phyloP scores from a whole-genome alignment of 1,139 yeast species.

The Protomyces inouyei region DNA sequence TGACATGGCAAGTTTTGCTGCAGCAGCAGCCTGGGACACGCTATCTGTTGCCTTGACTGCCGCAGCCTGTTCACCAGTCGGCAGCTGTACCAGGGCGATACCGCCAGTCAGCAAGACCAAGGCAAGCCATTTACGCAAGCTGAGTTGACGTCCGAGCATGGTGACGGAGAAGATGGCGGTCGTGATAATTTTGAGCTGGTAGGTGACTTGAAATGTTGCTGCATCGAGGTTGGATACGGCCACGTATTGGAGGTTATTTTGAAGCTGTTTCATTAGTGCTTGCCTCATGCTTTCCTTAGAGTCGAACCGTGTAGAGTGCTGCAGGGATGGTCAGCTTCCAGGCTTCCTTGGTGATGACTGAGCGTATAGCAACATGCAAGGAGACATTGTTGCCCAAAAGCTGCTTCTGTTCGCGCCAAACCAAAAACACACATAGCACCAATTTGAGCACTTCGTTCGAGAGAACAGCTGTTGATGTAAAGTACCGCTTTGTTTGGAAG shows the following conservation, averaged over 20 bases:
- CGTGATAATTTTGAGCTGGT: conserved; percentile 45
- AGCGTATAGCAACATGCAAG: conserved; percentile 29
- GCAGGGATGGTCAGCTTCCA: conserved; percentile 46
- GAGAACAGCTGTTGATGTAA: conserved; percentile 45
- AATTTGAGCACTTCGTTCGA: conserved; percentile 44
- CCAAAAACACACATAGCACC: conserved; percentile 37
- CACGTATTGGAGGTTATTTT: conserved; percentile 44
- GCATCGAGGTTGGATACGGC: conserved; percentile 46
- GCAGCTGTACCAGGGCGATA: conserved; percentile 44
- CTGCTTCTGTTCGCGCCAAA: conserved; percentile 26
- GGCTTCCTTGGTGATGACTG: conserved; percentile 41
- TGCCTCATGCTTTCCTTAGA: not conserved
- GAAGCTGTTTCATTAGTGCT: conserved; percentile 34
- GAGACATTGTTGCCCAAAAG: conserved; percentile 7
- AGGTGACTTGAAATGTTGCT: conserved; percentile 46
- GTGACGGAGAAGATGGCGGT: conserved; percentile 46
- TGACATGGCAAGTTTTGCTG: not conserved
- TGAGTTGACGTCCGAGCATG: conserved; percentile 40
- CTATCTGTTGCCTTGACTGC: not conserved
- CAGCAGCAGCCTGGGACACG: not conserved
- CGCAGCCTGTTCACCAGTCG: conserved; percentile 33
- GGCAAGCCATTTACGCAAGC: conserved; percentile 41
- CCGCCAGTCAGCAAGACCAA: conserved; percentile 42
- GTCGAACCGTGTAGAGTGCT: conserved; percentile 39
- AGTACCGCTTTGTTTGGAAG: conserved; percentile 38